Percentiles rank a stretch among this genome's conserved stretches.
phyloP scores from a whole-genome alignment of 1,284 basidiomycete species.

The Apiotrichum gracile region DNA sequence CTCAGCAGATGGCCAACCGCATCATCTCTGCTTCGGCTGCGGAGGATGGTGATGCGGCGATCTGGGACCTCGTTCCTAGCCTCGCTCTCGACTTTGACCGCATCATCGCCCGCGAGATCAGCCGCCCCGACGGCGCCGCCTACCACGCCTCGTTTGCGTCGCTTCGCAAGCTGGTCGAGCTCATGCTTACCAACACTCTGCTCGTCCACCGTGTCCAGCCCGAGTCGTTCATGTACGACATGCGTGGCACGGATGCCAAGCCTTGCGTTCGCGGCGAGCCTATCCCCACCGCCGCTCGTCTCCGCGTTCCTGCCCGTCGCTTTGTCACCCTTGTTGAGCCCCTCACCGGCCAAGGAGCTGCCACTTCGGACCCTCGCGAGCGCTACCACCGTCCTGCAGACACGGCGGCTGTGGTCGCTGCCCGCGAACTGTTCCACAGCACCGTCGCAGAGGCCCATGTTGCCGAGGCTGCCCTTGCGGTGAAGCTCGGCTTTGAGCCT shows the following conservation, averaged over 20 bases:
- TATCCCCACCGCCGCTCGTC: constrained; percentile 7
- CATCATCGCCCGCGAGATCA: constrained; percentile 6
- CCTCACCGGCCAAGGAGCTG: constrained; percentile 13
- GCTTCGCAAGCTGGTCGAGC: constrained; percentile 12
- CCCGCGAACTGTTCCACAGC: constrained; percentile 8
- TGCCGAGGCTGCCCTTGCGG: constrained; percentile 9
- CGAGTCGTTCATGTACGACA: constrained; percentile 20
- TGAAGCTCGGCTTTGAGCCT: constrained; percentile 10
- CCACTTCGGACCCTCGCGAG: constrained; percentile 15
- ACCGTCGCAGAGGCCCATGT: neutral
- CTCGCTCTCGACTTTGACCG: constrained; percentile 14
- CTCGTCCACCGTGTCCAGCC: constrained; percentile 20
- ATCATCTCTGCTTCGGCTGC: constrained; percentile 3
- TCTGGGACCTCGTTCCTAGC: constrained; percentile 6
- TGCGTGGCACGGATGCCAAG: constrained; percentile 11
- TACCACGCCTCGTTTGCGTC: constrained; percentile 3
- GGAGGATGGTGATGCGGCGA: neutral
- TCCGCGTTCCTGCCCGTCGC: constrained; percentile 16
- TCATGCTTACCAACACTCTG: constrained; percentile 17
- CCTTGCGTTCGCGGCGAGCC: constrained; percentile 9
- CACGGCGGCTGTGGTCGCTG: constrained; percentile 2
- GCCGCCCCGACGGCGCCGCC: neutral
- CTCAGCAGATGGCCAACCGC: constrained; percentile 16
- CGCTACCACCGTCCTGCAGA: constrained; percentile 17
- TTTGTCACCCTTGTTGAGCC: constrained; percentile 18